Conservation (phyloP, 2,329 filamentous ascomycete species). For the Massarina eburnea region DNA sequence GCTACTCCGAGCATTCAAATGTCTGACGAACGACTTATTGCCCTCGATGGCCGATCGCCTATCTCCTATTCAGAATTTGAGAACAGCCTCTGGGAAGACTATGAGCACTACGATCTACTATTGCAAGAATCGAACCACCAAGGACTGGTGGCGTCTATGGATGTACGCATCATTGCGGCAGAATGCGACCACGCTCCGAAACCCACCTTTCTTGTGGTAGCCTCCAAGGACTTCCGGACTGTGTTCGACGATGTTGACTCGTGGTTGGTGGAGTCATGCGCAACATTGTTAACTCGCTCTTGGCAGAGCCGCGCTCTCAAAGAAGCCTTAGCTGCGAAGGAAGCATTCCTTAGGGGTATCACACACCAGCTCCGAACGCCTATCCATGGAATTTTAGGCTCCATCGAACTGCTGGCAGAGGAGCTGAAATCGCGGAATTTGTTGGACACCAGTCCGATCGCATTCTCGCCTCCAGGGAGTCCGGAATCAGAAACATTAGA, state of each 20-base stretch:
- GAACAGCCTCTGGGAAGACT: slow-evolving; percentile 50
- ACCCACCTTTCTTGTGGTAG: slow-evolving; percentile 42
- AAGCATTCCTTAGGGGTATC: slow-evolving; percentile 49
- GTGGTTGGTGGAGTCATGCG: slow-evolving; percentile 49
- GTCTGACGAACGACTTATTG: slow-evolving; percentile 22
- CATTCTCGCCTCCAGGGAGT: slow-evolving; percentile 13
- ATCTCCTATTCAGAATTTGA: slow-evolving; percentile 35
- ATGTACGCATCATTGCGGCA: slow-evolving; percentile 43
- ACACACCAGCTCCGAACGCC: slow-evolving; percentile 53
- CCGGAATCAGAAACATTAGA: slow-evolving; percentile 18
- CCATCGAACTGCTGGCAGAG: slow-evolving; percentile 47
- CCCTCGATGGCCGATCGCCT: slow-evolving; percentile 25
- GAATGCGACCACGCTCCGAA: slow-evolving; percentile 38
- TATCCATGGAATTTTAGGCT: slow-evolving; percentile 51
- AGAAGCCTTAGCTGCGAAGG: slow-evolving; percentile 49
- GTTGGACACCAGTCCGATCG: slow-evolving; percentile 1
- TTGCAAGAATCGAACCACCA: slow-evolving; percentile 42
- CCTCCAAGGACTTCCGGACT: slow-evolving; percentile 44
- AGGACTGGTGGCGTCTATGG: slow-evolving; percentile 24
- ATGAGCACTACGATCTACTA: slow-evolving; percentile 42
- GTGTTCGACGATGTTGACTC: slow-evolving; percentile 53
- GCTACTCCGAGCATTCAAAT: slow-evolving; percentile 32
- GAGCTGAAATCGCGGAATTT: slow-evolving; percentile 37
- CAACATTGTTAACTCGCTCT: slow-evolving; percentile 41
- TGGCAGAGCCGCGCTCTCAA: slow-evolving; percentile 44